Evolutionary conservation across 805 yeast genomes (phyloP).

Genomic region (Yueomyces sp.): DNA sequence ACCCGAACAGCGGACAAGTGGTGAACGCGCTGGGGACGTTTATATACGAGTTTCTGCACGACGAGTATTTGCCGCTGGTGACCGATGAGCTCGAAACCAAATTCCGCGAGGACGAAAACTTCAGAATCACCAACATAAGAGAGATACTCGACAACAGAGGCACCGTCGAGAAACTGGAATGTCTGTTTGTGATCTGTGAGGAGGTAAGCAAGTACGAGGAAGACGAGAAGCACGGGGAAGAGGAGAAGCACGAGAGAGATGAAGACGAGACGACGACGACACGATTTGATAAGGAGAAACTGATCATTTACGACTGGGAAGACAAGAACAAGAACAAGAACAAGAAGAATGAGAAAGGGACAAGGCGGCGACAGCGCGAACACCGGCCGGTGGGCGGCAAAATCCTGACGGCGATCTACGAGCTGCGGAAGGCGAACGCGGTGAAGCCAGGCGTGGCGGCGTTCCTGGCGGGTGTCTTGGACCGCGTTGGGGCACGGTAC

Average conservation of each 20-base stretch:
- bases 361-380: no score
- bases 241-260: no score
- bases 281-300: no score
- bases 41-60: slow-evolving; percentile 33
- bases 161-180: slow-evolving; percentile 31
- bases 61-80: slow-evolving; percentile 24
- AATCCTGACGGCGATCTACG: no score
- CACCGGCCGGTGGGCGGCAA: no score
- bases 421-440: slow-evolving; percentile 24
- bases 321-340: no score
- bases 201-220: slow-evolving; percentile 3
- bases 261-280: no score
- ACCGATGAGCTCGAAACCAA: slow-evolving; percentile 38
- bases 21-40: slow-evolving; percentile 60
- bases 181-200: slow-evolving; percentile 44
- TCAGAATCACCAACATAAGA: slow-evolving; percentile 48
- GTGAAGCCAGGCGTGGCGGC: slow-evolving; percentile 49
- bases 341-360: no score
- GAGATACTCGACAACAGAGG: slow-evolving; percentile 30
- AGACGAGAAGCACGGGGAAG: no score
- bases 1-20: slow-evolving; percentile 38
- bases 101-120: slow-evolving; percentile 33
- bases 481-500: slow-evolving; percentile 48
- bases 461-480: slow-evolving; percentile 41
- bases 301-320: no score